Base-by-base conservation (phyloP, 257 asterid genomes). In the Verbena officinalis region DNA sequence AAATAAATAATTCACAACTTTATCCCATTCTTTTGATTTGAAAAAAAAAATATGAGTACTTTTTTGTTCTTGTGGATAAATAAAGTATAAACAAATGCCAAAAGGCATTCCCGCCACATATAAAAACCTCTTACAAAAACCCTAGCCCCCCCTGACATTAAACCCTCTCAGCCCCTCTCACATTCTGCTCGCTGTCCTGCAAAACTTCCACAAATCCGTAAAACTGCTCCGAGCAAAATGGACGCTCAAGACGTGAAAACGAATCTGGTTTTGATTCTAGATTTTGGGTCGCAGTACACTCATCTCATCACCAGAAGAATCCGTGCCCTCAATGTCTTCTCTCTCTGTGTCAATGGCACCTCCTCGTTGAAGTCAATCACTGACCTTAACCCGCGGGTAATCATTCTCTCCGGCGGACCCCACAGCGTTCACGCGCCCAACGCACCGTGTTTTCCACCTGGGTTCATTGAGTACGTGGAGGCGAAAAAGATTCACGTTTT, bases 351-450 rank as follows among this genome's bases (percentile, higher is more conserved):
- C 71, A 86, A 83, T 17, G 97, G 99, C 64, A 94, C 99, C 8
- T 81, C 95, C 22, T 42, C 95, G 1, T 74, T 94, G 12, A 71
- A 84, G 44, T 24, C 97, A 14, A 90, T 94, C 52, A 39, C 82
- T 44, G 84, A 88, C 23, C 76, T 78, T 4, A 67, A 72, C 59
- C 97, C 99, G 1, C 67, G 68, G 7, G 96, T 85, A 3, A 88
- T 94, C 65, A 86, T 94, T 52, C 95, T 94, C 43, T 94, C 99
- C 36, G 99, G 99, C 10, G 96, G 97, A 4, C 97, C 97, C 5
- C 96, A 94, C 89, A 84, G 96, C 38, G 99, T 88, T 13, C 99
- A 94, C 70, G 73, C 94, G 10, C 80, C 79, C 0, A 49, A 79
- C 61, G 95, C 97, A 5, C 97, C 99, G 0, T 86, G 89, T 52